Evolutionary conservation across 805 yeast species (phyloP).

Genomic region (Barnettozyma vustinii): DNA sequence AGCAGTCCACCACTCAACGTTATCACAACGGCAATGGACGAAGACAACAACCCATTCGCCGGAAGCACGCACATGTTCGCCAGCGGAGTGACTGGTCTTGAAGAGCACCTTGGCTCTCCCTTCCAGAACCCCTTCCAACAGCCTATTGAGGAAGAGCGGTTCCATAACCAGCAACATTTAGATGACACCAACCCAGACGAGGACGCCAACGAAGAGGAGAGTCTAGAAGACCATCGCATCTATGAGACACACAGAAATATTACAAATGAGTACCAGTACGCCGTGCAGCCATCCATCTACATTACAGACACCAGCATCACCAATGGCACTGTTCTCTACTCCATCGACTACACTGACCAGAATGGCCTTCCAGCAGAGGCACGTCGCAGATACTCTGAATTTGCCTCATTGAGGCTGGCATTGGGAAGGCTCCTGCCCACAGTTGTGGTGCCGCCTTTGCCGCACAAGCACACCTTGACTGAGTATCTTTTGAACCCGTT

Average conservation of each 20-base stretch:
- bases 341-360: conserved; percentile 49
- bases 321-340: conserved; percentile 67
- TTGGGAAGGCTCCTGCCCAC: conserved; percentile 75
- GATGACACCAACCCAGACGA: background rate
- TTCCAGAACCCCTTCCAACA: conserved; percentile 3
- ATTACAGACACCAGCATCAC: conserved; percentile 64
- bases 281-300: background rate
- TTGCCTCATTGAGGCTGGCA: conserved; percentile 71
- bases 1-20: background rate
- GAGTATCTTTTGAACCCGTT: conserved; percentile 39
- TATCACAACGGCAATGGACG: conserved; percentile 13
- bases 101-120: conserved; percentile 1
- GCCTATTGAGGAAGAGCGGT: background rate
- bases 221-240: conserved; percentile 1
- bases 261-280: background rate
- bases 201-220: conserved; percentile 1
- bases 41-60: conserved; percentile 31
- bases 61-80: conserved; percentile 25
- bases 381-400: conserved; percentile 84
- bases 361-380: conserved; percentile 34
- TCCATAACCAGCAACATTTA: background rate
- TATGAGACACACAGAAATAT: background rate
- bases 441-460: conserved; percentile 87
- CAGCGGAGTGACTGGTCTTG: conserved; percentile 12
- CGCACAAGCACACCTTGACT: conserved; percentile 70